phyloP scores from a whole-genome alignment of 768 basidiomycete species.

The Lepiota brunneoincarnata region DNA sequence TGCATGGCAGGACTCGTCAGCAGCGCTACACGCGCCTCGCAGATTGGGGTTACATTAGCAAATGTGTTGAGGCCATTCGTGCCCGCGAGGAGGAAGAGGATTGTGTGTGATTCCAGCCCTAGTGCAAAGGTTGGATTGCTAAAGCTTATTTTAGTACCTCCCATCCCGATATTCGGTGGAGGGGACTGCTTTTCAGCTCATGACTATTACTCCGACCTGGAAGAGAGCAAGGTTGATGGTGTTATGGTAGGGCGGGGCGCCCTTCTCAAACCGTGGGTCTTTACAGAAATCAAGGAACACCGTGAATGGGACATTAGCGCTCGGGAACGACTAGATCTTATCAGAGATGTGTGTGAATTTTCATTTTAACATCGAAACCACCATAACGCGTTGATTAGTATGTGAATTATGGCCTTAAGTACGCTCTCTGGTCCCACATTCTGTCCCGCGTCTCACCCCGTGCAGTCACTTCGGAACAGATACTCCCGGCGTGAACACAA shows the following conservation, averaged over 20 bases:
- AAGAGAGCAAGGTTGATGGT: conserved; percentile 85
- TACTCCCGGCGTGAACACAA: conserved; percentile 86
- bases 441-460: conserved; percentile 6
- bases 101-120: conserved; percentile 40
- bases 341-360: conserved; percentile 57
- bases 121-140: not conserved
- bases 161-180: conserved; percentile 94
- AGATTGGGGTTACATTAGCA: conserved; percentile 92
- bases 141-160: conserved; percentile 47
- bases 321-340: conserved; percentile 75
- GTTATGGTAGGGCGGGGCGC: conserved; percentile 96
- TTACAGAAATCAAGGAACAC: conserved; percentile 91
- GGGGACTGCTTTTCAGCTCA: conserved; percentile 92
- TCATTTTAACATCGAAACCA: not conserved
- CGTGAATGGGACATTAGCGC: conserved; percentile 94
- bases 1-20: conserved; percentile 95
- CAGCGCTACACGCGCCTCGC: conserved; percentile 92
- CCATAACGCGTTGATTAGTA: conserved; percentile 44
- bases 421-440: conserved; percentile 40
- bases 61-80: conserved; percentile 81
- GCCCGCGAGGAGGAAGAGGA: conserved; percentile 67
- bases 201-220: conserved; percentile 76
- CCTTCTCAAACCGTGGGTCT: conserved; percentile 94
- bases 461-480: conserved; percentile 81
- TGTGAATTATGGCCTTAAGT: conserved; percentile 75